Conservation (phyloP, 2,329 filamentous ascomycete genomes). For the Aureobasidium mangrovei region DNA sequence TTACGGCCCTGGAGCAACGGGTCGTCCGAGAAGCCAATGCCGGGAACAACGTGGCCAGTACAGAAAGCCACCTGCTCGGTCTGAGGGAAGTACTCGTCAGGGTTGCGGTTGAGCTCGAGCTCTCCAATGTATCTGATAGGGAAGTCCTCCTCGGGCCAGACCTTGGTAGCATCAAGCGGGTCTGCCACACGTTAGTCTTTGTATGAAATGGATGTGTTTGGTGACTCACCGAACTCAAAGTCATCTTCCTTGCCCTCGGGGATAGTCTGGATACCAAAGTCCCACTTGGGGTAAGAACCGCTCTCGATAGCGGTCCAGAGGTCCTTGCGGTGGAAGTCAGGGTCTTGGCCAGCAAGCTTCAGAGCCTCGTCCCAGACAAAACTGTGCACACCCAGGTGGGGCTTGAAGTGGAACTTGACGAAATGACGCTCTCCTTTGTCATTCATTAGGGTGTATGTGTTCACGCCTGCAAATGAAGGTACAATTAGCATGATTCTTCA, state of each 20-base stretch:
- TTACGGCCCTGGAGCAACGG: constrained; percentile 67
- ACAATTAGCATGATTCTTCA: too few species aligned
- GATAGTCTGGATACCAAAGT: constrained; percentile 72
- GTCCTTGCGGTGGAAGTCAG: constrained; percentile 75
- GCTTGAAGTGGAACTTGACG: constrained; percentile 71
- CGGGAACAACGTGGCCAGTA: constrained; percentile 69
- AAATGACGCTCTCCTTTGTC: constrained; percentile 60
- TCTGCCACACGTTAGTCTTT: background rate
- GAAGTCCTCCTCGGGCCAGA: constrained; percentile 72
- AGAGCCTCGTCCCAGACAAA: constrained; percentile 73
- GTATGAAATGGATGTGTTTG: constrained; percentile 27
- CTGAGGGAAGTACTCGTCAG: constrained; percentile 74
- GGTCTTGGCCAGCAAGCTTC: constrained; percentile 65
- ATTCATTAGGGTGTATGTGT: constrained; percentile 65
- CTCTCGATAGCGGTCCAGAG: constrained; percentile 64
- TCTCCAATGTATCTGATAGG: constrained; percentile 72
- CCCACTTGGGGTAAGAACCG: constrained; percentile 66
- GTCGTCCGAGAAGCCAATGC: constrained; percentile 69
- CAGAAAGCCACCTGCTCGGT: constrained; percentile 79
- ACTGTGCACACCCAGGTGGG: constrained; percentile 65
- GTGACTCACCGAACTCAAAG: constrained; percentile 57
- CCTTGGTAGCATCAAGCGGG: constrained; percentile 74
- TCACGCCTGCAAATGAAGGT: constrained; percentile 39
- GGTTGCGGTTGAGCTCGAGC: constrained; percentile 68
- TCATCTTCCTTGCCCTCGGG: constrained; percentile 62